Base-by-base conservation (phyloP, 306 rosid species). In the Cicer yamashitae region DNA sequence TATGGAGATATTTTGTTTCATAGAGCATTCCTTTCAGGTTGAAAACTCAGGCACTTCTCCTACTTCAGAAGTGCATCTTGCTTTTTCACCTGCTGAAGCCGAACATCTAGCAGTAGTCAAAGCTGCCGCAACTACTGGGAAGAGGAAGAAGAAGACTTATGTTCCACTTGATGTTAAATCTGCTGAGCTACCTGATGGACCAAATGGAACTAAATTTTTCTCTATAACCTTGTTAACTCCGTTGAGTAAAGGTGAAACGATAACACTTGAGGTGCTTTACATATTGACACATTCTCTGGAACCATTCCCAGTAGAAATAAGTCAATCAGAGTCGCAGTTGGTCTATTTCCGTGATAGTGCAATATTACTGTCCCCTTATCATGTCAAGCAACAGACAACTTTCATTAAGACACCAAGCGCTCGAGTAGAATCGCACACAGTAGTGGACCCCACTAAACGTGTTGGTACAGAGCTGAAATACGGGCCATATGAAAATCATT, bases 321-420 rank as follows among this genome's bases (percentile, higher is more conserved):
- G 90, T 84, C 99, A 94, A 50, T 84, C 96, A 44, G 99, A 94
- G 84, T 71, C 97, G 2, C 99, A 94, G 84, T 85, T 92, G 88
- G 97, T 94, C 70, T 90, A 88, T 79, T 92, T 74, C 88, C 91
- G 89, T 75, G 97, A 94, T 77, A 90, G 93, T 87, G 93, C 99
- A 77, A 76, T 79, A 62, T 78, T 94, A 41, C 68, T 92, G 86
- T 94, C 99, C 61, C 97, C 97, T 7, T 92, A 94, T 86, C 82
- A 78, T 83, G 89, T 92, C 66, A 90, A 90, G 89, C 88, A 90
- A 77, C 97, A 94, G 77, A 86, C 89, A 14, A 87, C 97, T 43
- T 89, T 90, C 88, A 56, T 94, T 46, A 92, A 81, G 85, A 92
- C 93, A 39, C 96, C 99, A 74, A 94, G 84, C 61, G 53, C 88